Base-by-base conservation (phyloP, 2,329 filamentous ascomycete species). In the Cytospora leucostoma region DNA sequence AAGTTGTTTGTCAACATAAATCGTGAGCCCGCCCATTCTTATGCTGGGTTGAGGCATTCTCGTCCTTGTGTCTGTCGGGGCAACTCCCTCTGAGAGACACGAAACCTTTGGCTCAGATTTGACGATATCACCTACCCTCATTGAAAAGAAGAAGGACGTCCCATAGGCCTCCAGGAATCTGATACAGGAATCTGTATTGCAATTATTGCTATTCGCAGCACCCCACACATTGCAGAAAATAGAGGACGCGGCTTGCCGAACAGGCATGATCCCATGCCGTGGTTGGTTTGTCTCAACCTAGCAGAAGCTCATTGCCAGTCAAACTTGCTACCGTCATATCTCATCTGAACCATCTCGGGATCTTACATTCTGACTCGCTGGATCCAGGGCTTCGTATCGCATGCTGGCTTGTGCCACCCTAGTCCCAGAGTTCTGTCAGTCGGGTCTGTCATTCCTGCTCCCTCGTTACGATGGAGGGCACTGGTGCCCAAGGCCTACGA, bases 381-480 rank as follows among this genome's bases (percentile, higher is more conserved):
- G 7, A 21, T 37, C 13, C 13, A n/a, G 5, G 33, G 2, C 52
- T 35, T 15, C n/a, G 17, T 37, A 27, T n/a, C 33, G 8, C 33
- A 8, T 34, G 12, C 17, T 21, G 17, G 52, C n/a, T 32, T 61
- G 59, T 61, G 51, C 37, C n/a, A 17, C 32, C 38, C 52, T 8
- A 19, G 33, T 8, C 33, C 35, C 58, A 52, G 15, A 21, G 27
- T 7, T 51, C 51, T 55, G 37, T 61, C 54, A 40, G 51, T 55
- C n/a, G 11, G 50, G 33, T 34, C n/a, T 19, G 40, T 13, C 13
- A 34, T 40, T 55, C 32, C 13, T 40, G 27, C 37, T 37, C 51
- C 51, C 49, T 40, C n/a, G 58, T 54, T 54, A 62, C 52, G 40
- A 74, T 74, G 72, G 72, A 74, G 57, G 56, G 57, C 32, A 62